Percentiles rank a stretch among this genome's conserved stretches.
Evolutionary conservation across 768 basidiomycete genomes (phyloP).

Genomic region (Tylopilus vinaceipallidus): DNA sequence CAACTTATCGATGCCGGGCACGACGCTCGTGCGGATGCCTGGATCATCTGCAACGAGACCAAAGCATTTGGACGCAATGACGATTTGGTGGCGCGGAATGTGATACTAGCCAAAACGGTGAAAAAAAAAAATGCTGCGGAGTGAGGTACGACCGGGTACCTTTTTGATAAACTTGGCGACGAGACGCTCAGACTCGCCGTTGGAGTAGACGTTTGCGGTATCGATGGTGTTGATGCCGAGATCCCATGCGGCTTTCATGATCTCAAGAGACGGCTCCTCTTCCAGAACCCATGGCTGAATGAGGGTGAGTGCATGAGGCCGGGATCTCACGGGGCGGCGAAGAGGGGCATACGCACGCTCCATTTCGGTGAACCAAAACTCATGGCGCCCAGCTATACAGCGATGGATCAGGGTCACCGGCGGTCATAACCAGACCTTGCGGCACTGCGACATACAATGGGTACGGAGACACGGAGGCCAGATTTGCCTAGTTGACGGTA

Average conservation of each 20-base stretch:
- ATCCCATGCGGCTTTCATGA: conserved; percentile 40
- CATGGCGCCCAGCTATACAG: conserved; percentile 25
- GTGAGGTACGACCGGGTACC: too few relatives aligned
- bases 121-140: not conserved
- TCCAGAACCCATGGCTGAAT: conserved; percentile 26
- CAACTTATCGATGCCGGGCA: conserved; percentile 1
- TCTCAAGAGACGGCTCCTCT: conserved; percentile 26
- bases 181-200: conserved; percentile 35
- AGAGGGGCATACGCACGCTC: conserved; percentile 16
- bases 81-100: conserved; percentile 27
- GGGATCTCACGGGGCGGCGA: not conserved
- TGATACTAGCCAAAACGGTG: conserved; percentile 13
- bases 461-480: too few relatives aligned
- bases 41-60: conserved; percentile 12
- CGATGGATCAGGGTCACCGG: not conserved
- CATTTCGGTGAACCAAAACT: conserved; percentile 30
- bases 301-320: not conserved
- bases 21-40: not conserved
- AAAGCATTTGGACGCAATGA: conserved; percentile 30
- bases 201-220: conserved; percentile 31
- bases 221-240: conserved; percentile 39
- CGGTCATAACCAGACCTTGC: not conserved
- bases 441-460: conserved; percentile 15
- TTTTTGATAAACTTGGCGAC: conserved; percentile 37
- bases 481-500: conserved; percentile 28